Base-by-base conservation (phyloP, 495 filamentous ascomycete genomes). In the Cercophora sp. region DNA sequence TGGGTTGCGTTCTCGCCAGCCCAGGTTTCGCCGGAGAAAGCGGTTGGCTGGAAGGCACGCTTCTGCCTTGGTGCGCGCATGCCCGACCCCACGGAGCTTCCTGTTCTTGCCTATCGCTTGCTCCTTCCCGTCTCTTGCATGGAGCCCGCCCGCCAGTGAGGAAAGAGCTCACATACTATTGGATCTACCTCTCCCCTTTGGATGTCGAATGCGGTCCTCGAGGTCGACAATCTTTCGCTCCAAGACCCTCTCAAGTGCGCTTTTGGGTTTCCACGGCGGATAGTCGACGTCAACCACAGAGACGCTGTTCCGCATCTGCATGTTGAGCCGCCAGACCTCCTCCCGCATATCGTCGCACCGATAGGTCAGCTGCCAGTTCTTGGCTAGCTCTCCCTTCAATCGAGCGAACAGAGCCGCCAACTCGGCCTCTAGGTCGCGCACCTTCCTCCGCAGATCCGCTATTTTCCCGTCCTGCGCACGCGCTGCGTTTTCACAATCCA, bases 211-310 rank as follows among this genome's bases (percentile, higher is more conserved):
- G 5, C 15, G 26, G 16, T 10, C 47, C 15, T 50, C 47, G 4
- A 50, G 47, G 31, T 50, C 32, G 4, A 11, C 47, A 50, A 50
- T 50, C 47, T 50, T 50, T 19, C 26, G n/a, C 16, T 50, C 47
- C 47, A 39, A 32, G 13, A 32, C 47, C 20, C 32, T 50, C 47
- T 50, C 47, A 5, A 50, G 25, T 4, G 47, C 47, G 9, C 31
- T 50, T 32, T 39, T 50, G 10, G 47, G 31, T 26, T 50, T 50
- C 31, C 4, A 39, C 19, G 47, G 47, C 3, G 47, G 47, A 26
- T 8, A 8, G 23, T 10, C 31, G 4, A 50, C 4, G 32, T 50
- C 47, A 32, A 13, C 29, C 8, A 24, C 4, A 4, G 47, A 2
- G n/a, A 50, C n/a, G 47, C 47, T 50, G 19, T 20, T 39, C 5